A percentile compares a stretch with the other conserved stretches of the same genome.
phyloP scores from a whole-genome alignment of 2,329 filamentous ascomycete species.

The Graphium sp. region DNA sequence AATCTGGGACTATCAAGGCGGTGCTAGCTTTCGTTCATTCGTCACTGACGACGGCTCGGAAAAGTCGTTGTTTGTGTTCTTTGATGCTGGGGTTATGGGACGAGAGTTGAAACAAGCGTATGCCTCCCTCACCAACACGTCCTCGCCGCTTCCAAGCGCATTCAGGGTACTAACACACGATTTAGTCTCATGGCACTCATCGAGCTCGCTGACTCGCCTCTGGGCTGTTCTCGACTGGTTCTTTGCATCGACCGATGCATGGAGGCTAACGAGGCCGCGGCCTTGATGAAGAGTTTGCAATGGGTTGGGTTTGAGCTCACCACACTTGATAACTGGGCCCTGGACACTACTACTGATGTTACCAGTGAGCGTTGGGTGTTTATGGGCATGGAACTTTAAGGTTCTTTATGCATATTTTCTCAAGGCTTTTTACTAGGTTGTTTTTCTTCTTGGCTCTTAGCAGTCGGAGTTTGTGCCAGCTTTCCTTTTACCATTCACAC shows the following conservation, averaged over 20 bases:
- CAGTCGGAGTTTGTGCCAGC: not conserved
- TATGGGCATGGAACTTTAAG: constrained; percentile 70
- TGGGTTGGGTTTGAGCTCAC: constrained; percentile 86
- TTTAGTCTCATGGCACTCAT: constrained; percentile 72
- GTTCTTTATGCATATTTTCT: constrained; percentile 1
- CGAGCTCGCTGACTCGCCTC: constrained; percentile 63
- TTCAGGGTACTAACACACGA: constrained; percentile 13
- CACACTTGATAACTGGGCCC: constrained; percentile 62
- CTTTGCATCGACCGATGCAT: constrained; percentile 65
- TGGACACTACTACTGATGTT: constrained; percentile 40
- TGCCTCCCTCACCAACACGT: no score
- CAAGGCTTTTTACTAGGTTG: constrained; percentile 1
- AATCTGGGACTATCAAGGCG: constrained; percentile 73
- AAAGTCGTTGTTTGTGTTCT: constrained; percentile 75
- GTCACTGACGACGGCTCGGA: constrained; percentile 53
- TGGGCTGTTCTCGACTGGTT: constrained; percentile 63
- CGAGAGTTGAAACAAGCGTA: constrained; percentile 79
- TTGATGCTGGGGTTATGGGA: constrained; percentile 52
- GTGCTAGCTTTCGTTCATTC: constrained; percentile 75
- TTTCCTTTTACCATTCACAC: not conserved
- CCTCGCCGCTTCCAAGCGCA: no score
- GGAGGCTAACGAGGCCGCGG: constrained; percentile 41
- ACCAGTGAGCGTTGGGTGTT: constrained; percentile 72
- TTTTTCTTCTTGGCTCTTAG: constrained; percentile 8
- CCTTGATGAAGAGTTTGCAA: constrained; percentile 65